Evolutionary conservation across 441 rosid species (phyloP), one percentile per base, ranked within the genome.

Genomic region (Pelargonium exstipulatum): DNA sequence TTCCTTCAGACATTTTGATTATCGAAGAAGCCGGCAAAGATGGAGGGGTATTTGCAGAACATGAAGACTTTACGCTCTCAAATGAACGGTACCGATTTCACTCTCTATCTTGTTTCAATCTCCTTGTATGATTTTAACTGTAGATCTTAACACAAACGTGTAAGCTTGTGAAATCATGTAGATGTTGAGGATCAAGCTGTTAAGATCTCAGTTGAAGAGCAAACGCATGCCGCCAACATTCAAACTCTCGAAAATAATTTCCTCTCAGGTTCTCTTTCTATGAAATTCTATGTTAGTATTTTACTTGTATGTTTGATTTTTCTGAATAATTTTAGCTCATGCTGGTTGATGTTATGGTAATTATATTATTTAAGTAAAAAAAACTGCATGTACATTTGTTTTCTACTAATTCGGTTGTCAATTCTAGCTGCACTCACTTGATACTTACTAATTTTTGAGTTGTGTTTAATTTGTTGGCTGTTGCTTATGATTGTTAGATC

Each of bases 111-210:
- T 10, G 14, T 51, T 45, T 24, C 12, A n/a, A 4, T 62, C 32
- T 37, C 45, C 62, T 45, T 63, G 63, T 69, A 22, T 66, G 13
- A 29, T 16, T 35, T 9, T 35, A 9, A 69, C 12, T 20, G 12
- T 57, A 13, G 49, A 1, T 70, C 42, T 43, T 9, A 58, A 40
- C 5, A 17, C 7, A 5, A 14, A 1, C 10, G 9, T 18, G 3
- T 42, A 45, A 42, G 26, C 46, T 14, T 42, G 49, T 72, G 17
- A 35, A 75, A 62, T 45, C 43, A 57, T 57, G 58, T 69, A 89
- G 95, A 92, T 71, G 93, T 84, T 69, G 95, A 90, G 79, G 95
- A 90, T 85, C 90, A 84, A 42, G 88, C 88, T 1, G 85, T 90
- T 13, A 86, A 86, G 79, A 74, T 77, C 65, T 83, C 91, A n/a